Base-by-base conservation (phyloP, 208 protist species). In the Leishmania gerbilli region DNA sequence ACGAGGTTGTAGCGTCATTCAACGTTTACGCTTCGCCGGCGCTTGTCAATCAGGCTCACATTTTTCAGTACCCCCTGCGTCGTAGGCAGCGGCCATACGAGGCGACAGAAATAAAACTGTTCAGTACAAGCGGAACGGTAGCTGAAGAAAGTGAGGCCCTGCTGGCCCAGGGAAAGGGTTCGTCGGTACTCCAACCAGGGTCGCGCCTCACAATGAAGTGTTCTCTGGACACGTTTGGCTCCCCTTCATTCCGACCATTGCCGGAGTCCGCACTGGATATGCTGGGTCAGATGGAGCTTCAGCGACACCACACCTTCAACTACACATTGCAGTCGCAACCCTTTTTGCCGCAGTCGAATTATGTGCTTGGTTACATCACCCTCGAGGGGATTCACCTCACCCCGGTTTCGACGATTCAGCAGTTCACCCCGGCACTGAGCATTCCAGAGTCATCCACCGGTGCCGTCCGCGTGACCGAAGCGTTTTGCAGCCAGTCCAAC, bases 41-140 rank as follows among this genome's bases (percentile, higher is more conserved):
- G 27, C 82, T 95, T 17, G 81, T 86, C 27, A 81, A 91, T 1
- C 87, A 96, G 34, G 67, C 93, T 31, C 94, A 98, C 68, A 86
- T 98, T 64, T 97, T 98, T 76, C 94, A 97, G 81, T 98, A 94
- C 79, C 93, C 95, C 27, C 76, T 97, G 65, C 87, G 95, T 8
- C 76, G 83, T 7, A 88, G 77, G 40, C 79, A 90, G 27, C 89
- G 93, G 1, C 92, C 94, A 7, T 97, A 97, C 65, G 94, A 98
- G 55, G 81, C 89, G 6, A 91, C 86, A n/a, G 86, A 91, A 11
- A 87, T 87, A 37, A 88, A 82, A 27, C 71, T 97, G 37, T 95
- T 92, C 55, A 86, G 64, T 17, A 95, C 94, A 5, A 78, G 79
- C 27, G 92, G 89, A 27, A 24, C 77, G 19, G 27, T 45, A 45